Base-by-base conservation (phyloP, 2,329 filamentous ascomycete species). In the Calycina herbarum region DNA sequence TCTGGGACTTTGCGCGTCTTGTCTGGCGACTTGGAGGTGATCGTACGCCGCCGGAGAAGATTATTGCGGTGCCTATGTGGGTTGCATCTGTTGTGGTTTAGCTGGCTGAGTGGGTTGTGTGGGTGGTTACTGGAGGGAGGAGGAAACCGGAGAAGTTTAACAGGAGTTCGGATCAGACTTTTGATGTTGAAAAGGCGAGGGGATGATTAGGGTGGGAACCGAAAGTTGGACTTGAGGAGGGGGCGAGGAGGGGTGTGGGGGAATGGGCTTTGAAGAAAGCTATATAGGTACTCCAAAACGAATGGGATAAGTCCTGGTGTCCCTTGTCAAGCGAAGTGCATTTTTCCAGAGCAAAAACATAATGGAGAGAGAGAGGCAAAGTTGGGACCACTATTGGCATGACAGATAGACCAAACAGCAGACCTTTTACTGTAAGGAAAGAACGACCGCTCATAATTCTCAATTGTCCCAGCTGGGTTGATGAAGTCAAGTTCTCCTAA, bases 221-320 rank as follows among this genome's bases (percentile, higher is more conserved):
- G n/a, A 71, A 79, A 57, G 76, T 82, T 7, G 7, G 72, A 75
- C 2, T 73, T 83, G 51, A 77, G 82, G 64, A 81, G 83, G 72
- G 81, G 63, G 3, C 48, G 70, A 15, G 40, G 63, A 45, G 61
- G 20, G 63, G 24, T 20, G 2, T 27, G 31, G 8, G 10, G n/a
- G 17, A 38, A 38, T 13, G 13, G 35, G 3, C 8, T 6, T 11
- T 38, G 8, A 38, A 38, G 31, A 33, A 33, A 33, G 31, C 31
- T 38, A 13, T 6, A 38, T 38, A 38, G 35, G 35, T 33, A 33
- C 31, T 33, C 7, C 31, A 33, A 33, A 7, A 8, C 31, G 31
- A 33, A 33, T 33, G 5, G 27, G 27, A 33, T 33, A 7, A 33
- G 7, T 33, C 1, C 7, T 33, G 31, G 31, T 33, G 3, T 6